Evolutionary conservation across 768 basidiomycete genomes (phyloP), one percentile per base, ranked within the genome.

Genomic region (Pleurotus sapidus): DNA sequence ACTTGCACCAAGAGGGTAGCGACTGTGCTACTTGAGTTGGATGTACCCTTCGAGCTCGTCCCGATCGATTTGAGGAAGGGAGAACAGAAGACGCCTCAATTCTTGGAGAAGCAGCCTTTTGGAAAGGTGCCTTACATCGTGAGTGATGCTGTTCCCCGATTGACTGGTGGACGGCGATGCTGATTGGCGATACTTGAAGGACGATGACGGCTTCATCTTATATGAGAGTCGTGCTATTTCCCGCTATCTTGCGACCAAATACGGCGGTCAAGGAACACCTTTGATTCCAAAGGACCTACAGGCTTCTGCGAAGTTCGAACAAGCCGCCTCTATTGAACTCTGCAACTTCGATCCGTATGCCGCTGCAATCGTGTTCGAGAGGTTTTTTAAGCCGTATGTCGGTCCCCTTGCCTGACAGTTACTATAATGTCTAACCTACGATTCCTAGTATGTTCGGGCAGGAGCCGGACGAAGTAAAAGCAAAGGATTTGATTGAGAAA

Each of bases 171-270:
- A 11, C 30, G 30, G 8, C 30, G 30, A 34, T 34, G 9, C 11
- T 34, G 8, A 34, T 34, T 34, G 8, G 30, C 30, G 30, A 34
- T 9, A 34, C 30, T 34, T 7, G 8, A 34, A 81, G 78, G 74
- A 84, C 50, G 86, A 88, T 23, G 84, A 84, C 40, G 87, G 84
- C 3, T 82, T 88, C 66, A 69, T 79, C 56, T 62, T 91, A n/a
- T 88, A 79, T 69, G 86, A 87, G 63, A 79, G 77, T 39, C 82
- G 85, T 27, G 85, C 85, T 0, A 87, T 89, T 51, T 65, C 65
- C 6, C 80, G 84, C 15, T 90, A 88, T 67, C 65, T 88, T 60
- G 79, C 75, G 25, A 68, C 68, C 57, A 88, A 87, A 64, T 82
- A 86, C 60, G 67, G 77, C 0, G 46, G 69, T 47, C 77, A 84